Evolutionary conservation across 805 yeast species (phyloP).

Genomic region (Metschnikowia kofuensis): DNA sequence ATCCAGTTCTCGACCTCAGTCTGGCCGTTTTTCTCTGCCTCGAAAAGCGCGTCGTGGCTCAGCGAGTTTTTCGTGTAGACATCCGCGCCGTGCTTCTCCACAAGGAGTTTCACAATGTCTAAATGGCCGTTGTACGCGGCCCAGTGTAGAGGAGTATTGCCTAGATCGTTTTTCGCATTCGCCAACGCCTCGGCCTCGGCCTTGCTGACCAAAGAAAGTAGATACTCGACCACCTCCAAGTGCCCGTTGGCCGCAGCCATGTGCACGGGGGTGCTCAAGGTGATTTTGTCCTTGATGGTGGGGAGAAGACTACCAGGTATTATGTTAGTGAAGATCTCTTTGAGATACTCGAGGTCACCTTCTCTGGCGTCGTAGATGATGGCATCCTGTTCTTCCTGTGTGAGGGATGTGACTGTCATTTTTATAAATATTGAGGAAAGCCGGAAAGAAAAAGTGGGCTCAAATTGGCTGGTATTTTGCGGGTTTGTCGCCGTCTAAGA

Average conservation of each 20-base stretch:
- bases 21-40: conserved; percentile 78
- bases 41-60: conserved; percentile 82
- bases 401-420: conserved; percentile 26
- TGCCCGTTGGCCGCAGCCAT: conserved; percentile 98
- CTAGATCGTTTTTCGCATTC: conserved; percentile 59
- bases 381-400: conserved; percentile 79
- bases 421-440: not conserved
- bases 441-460: not conserved
- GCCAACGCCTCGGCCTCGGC: conserved; percentile 40
- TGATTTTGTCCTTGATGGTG: conserved; percentile 57
- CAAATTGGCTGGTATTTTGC: not conserved
- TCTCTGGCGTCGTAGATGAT: conserved; percentile 80
- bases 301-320: conserved; percentile 40
- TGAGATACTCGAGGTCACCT: conserved; percentile 78
- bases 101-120: conserved; percentile 61
- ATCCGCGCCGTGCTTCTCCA: conserved; percentile 76
- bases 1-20: conserved; percentile 77
- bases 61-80: conserved; percentile 72
- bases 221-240: conserved; percentile 57
- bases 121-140: conserved; percentile 87
- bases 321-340: conserved; percentile 61
- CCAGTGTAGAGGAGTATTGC: conserved; percentile 97
- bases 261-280: conserved; percentile 78
- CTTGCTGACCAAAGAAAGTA: conserved; percentile 48
- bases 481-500: not conserved